Evolutionary conservation across 148 eudicot species (phyloP).

Genomic region (Bassia scoparia): DNA sequence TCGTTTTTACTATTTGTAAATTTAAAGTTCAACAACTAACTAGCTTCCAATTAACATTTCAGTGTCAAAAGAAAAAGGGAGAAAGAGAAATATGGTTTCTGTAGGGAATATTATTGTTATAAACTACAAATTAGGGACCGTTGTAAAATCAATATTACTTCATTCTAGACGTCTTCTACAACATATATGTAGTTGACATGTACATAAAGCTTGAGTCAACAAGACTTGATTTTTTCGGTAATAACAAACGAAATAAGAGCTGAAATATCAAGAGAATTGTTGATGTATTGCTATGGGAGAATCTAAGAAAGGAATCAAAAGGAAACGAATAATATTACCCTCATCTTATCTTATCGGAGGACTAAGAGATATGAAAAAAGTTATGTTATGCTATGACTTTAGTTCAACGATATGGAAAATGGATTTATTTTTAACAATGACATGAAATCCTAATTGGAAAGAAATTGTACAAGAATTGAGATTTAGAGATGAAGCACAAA

Average conservation of each 20-base stretch:
- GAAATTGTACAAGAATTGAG: slow-evolving; percentile 5
- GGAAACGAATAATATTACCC: slow-evolving; percentile 16
- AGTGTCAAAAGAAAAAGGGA: not conserved
- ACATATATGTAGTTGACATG: slow-evolving; percentile 12
- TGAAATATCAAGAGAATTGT: slow-evolving; percentile 17
- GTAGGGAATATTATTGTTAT: slow-evolving; percentile 8
- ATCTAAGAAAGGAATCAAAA: not conserved
- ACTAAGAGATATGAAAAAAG: slow-evolving; percentile 29
- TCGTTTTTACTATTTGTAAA: too few species aligned
- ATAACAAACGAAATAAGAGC: not conserved
- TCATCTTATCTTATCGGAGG: slow-evolving; percentile 26
- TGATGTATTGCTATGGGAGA: slow-evolving; percentile 4
- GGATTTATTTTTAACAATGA: slow-evolving; percentile 30
- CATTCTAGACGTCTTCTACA: not conserved
- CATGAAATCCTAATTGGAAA: slow-evolving; percentile 25
- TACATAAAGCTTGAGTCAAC: slow-evolving; percentile 10
- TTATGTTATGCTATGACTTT: slow-evolving; percentile 33
- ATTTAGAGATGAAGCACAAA: slow-evolving; percentile 8
- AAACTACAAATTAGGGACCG: not conserved
- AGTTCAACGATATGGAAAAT: slow-evolving; percentile 25
- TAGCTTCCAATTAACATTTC: too few species aligned
- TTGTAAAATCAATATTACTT: not conserved
- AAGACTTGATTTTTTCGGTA: not conserved
- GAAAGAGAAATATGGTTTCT: not conserved
- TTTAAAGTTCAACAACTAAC: too few species aligned